phyloP scores from a whole-genome alignment of 306 rosid species.

The Cucurbita argyrosperma region DNA sequence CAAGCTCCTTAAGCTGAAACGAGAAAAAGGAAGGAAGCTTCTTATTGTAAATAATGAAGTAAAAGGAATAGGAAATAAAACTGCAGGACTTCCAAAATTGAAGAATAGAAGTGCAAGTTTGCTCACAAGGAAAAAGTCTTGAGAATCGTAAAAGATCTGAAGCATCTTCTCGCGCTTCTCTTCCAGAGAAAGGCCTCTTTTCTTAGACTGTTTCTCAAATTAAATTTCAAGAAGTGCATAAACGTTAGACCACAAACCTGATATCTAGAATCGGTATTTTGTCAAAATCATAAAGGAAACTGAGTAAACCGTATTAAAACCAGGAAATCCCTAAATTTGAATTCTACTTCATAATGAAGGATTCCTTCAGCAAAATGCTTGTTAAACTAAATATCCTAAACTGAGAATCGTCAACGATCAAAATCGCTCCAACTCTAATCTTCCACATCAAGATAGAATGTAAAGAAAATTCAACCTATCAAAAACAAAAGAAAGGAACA shows the following conservation, averaged over 20 bases:
- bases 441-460: not conserved
- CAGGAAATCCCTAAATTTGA: not conserved
- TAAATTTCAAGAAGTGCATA: not conserved
- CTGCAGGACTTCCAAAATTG: not conserved
- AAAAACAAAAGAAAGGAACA: not conserved
- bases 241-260: not conserved
- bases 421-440: not conserved
- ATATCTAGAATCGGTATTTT: not conserved
- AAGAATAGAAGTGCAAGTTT: not conserved
- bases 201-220: conserved; percentile 59
- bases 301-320: not conserved
- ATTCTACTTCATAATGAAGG: not conserved
- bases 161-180: conserved; percentile 99
- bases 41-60: not conserved
- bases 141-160: conserved; percentile 81
- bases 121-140: conserved; percentile 72
- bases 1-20: conserved; percentile 89
- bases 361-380: not conserved
- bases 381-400: not conserved
- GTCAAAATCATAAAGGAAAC: not conserved
- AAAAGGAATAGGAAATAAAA: not conserved
- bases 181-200: conserved; percentile 86
- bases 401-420: not conserved
- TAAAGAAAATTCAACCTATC: not conserved
- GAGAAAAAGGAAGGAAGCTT: not conserved